Evolutionary conservation across 768 basidiomycete species (phyloP), one percentile per base, ranked within the genome.

Genomic region (Lactarius vividus): DNA sequence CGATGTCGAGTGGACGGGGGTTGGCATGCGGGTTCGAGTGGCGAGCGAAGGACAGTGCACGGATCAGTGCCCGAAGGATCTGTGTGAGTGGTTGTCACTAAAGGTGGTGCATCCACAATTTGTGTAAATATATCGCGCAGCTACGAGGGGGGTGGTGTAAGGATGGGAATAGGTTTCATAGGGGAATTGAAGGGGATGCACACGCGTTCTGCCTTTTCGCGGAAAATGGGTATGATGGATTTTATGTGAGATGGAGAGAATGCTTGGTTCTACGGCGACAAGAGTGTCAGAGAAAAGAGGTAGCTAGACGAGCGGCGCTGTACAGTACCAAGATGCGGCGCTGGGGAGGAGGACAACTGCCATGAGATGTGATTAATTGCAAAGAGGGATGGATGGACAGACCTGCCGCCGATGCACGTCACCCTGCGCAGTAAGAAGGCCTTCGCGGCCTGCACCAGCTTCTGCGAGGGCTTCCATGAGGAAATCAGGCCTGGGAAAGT

Each of bases 401-500:
- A 79, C 81, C 78, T 88, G 85, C 72, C 82, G 78, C 49, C 76
- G 78, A 71, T 89, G 88, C 42, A 77, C 77, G 1, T 83, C 81
- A 23, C 87, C 87, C 67, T 87, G 84, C 1, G 79, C 80, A 15
- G 80, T 82, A 49, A 86, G 74, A 20, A 85, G 69, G 7, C 84
- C 81, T 15, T 85, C 79, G 33, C 75, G 73, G 1, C 85, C 83
- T 0, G 78, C 81, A 31, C 78, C 79, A 83, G 85, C 85, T 44
- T 77, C 77, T 0, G 83, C 81, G 26, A 85, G 77, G 63, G 74
- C 79, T 49, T 85, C 83, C 16, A 80, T 74, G 18, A 86, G 77
- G 66, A 85, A 84, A 64, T 84, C 81, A 2, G 87, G 86, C 73
- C 89, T 89, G 33, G 83, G 85, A 70, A 84, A 86, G 63, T 83